Conservation (phyloP, 352 stramenopile genomes). For the Pythium dissotocum region DNA sequence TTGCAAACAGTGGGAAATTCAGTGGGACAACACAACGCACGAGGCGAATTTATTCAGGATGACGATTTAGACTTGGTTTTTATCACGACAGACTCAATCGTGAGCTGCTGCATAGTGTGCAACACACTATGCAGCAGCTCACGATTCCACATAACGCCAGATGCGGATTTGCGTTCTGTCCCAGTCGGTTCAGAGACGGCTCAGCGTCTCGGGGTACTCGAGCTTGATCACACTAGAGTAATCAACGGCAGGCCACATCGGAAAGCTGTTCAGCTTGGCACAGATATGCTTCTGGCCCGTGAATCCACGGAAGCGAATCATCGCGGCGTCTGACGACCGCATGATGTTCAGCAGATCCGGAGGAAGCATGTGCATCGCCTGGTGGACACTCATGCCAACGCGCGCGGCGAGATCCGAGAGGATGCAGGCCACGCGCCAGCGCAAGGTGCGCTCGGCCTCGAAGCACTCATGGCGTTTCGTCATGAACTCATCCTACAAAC, state of each 20-base stretch:
- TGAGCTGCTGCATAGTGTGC: no score
- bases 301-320: conserved; percentile 22
- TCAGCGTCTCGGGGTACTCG: not conserved
- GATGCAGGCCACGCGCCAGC: conserved; percentile 1
- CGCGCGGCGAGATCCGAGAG: not conserved
- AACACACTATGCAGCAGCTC: no score
- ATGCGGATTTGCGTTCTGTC: not conserved
- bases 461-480: conserved; percentile 15
- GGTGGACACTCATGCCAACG: not conserved
- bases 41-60: not conserved
- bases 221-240: not conserved
- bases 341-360: conserved; percentile 12
- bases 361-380: conserved; percentile 13
- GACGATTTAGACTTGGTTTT: no score
- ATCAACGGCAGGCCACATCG: conserved; percentile 5
- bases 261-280: conserved; percentile 24
- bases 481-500: conserved; percentile 10
- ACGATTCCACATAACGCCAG: no score
- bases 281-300: conserved; percentile 25
- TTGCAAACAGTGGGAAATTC: not conserved
- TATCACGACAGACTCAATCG: no score
- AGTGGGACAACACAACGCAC: not conserved
- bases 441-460: conserved; percentile 8
- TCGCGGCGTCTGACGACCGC: not conserved
- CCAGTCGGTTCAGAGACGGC: conserved; percentile 1